Evolutionary conservation across 148 eudicot genomes (phyloP), one percentile per base, ranked within the genome.

Genomic region (Rhododendron henanense): DNA sequence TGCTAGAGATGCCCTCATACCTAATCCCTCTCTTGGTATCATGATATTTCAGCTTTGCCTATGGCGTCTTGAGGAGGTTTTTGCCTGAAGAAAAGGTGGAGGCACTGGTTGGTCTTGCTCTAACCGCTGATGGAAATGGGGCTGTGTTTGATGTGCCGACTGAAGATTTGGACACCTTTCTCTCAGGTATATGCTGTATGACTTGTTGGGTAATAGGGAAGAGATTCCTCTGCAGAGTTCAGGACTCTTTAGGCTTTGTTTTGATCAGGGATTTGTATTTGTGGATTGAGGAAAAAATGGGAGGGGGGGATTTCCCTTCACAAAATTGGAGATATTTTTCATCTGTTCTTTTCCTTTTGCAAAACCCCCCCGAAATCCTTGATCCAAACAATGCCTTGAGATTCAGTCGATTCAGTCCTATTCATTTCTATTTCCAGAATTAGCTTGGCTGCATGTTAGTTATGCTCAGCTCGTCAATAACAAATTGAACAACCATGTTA

Each of bases 91-190:
- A 93, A 79, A 95, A 94, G 89, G 94, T 91, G 33, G 94, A 94
- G 81, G 85, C 93, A 16, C 90, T 95, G 71, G 92, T 90, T 85
- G 99, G 97, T 63, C 87, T 95, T 78, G 84, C 97, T 71, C 86
- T 96, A 48, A 95, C 98, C 2, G 94, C 93, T 63, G 99, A 95
- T 90, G 94, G 95, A 61, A 91, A 88, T 16, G 98, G 95, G 47
- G 95, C 96, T 11, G 97, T 96, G 0, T 93, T 96, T 87, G 98
- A 96, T 86, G 95, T 95, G 59, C 91, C 97, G 37, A 85, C 82
- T 74, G 90, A 84, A 69, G 98, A 96, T 86, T 63, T 95, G 86
- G 95, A 93, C 81, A 83, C 85, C 7, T 96, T 90, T 76, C 93
- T 95, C 83, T 85, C 89, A 50, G 97, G 99, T 96, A 91, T 16